These are phyloP conservation scores for Boletus patriciae DNA, from an alignment of 768 basidiomycete genomes.

Conservation along the genomic window DNA sequence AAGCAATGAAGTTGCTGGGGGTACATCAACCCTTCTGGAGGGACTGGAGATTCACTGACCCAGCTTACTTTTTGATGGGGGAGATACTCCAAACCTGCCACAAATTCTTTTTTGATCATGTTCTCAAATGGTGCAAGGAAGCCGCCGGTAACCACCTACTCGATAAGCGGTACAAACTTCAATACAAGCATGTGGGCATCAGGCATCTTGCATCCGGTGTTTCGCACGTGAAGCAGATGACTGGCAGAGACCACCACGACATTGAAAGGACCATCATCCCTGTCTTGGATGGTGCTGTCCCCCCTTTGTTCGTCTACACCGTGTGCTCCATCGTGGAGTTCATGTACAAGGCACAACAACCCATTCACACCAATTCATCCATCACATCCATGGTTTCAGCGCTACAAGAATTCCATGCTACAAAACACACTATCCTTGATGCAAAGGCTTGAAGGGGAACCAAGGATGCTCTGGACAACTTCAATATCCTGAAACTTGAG, in stretches of 20 bases:
- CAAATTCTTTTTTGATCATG: too few species aligned
- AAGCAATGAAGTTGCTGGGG: too few species aligned
- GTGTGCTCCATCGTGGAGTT: neutral
- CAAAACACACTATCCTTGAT: too few species aligned
- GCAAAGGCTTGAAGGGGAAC: too few species aligned
- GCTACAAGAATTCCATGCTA: too few species aligned
- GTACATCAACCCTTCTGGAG: too few species aligned
- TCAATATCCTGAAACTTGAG: too few species aligned
- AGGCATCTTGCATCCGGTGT: neutral
- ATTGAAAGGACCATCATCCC: neutral
- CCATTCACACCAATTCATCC: neutral
- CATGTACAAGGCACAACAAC: neutral
- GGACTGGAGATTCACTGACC: too few species aligned
- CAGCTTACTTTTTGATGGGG: too few species aligned
- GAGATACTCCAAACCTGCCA: too few species aligned
- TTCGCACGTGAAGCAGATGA: neutral
- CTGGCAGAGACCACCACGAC: neutral
- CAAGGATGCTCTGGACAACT: too few species aligned
- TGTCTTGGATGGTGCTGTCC: neutral
- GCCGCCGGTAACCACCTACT: neutral
- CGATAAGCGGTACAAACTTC: neutral
- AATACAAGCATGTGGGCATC: neutral
- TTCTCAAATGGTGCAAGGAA: neutral
- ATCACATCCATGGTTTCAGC: too few species aligned
- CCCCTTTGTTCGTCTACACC: neutral